Conservation (phyloP, 345 rosid genomes). For the Tarenaya hassleriana region DNA sequence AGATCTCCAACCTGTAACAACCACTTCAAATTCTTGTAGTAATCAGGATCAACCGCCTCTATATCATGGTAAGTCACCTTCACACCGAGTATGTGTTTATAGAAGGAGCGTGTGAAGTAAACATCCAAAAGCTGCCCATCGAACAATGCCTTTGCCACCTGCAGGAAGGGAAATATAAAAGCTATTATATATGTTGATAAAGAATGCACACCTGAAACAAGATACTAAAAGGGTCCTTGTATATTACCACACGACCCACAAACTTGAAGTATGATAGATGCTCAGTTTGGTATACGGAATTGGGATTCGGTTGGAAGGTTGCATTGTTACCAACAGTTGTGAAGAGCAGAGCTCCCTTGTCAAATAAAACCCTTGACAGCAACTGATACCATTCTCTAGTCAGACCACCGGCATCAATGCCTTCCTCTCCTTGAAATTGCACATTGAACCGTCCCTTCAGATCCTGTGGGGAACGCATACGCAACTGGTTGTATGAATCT, state of each 20-base stretch:
- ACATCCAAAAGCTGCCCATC: slow-evolving; percentile 99
- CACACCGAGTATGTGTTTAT: slow-evolving; percentile 88
- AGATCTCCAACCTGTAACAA: slow-evolving; percentile 69
- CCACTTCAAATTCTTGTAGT: slow-evolving; percentile 96
- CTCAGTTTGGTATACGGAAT: slow-evolving; percentile 93
- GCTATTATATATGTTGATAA: slow-evolving; percentile 14
- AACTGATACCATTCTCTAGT: slow-evolving; percentile 98
- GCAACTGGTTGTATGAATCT: slow-evolving; percentile 94
- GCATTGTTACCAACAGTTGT: slow-evolving; percentile 92
- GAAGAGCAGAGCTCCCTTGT: slow-evolving; percentile 90
- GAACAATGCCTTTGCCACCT: slow-evolving; percentile 94
- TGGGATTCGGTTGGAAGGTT: slow-evolving; percentile 95
- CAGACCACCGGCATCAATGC: slow-evolving; percentile 98
- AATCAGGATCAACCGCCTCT: slow-evolving; percentile 99
- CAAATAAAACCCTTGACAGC: slow-evolving; percentile 88
- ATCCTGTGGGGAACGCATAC: slow-evolving; percentile 87
- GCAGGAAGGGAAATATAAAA: slow-evolving; percentile 25
- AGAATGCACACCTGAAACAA: slow-evolving; percentile 4
- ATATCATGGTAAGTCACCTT: slow-evolving; percentile 98
- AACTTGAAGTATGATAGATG: slow-evolving; percentile 95
- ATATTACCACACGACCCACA: slow-evolving; percentile 88
- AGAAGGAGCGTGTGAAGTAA: slow-evolving; percentile 94
- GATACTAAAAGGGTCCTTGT: slow-evolving; percentile 12
- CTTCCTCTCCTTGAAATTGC: slow-evolving; percentile 98
- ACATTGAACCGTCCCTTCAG: slow-evolving; percentile 87